Base-by-base conservation (phyloP, 129 eudicot species). In the Kitagawia praeruptora region DNA sequence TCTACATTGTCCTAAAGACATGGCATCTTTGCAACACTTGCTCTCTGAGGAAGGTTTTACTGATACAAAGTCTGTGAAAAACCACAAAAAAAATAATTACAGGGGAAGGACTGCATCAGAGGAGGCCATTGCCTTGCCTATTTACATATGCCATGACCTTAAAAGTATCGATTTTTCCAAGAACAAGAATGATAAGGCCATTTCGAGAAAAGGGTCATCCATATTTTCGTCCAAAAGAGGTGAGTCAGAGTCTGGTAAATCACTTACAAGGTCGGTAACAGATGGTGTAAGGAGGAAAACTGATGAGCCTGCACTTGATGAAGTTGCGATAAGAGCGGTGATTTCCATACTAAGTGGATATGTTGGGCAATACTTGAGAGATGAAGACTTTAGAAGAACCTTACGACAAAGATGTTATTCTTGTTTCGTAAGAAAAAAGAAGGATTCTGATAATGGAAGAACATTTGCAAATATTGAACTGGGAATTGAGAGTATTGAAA, bases 401-500 rank as follows among this genome's bases (percentile, higher is more conserved):
- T 74, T 85, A 18, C 77, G 84, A n/a, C 87, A 86, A 21, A 92
- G 84, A 19, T 89, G 92, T 53, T 76, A 77, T 75, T 78, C 91
- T 3, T 87, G 91, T 69, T 79, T 92, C 21, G 80, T 79, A 19
- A 81, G 77, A 40, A 79, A 66, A 45, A 80, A 31, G 48, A 76
- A 81, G 18, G 75, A 70, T 14, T 84, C 82, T 42, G 92, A 85
- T 83, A 56, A 85, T 74, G 86, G 73, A 1, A 31, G 84, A 66
- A 49, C 86, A 42, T 85, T 87, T 6, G 84, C 82, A 1, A 87
- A 85, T 53, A 77, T 89, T 84, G 91, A 86, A 77, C 81, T 88
- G 82, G 94, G 94, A 13, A 89, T 92, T 3, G 86, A 92, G 82
- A 88, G 89, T 54, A 77, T 89, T 27, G 97, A 92, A 86, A 89